These are phyloP conservation scores for Monilinia fructigena DNA, from an alignment of 2,329 filamentous ascomycete species.

Conservation along the genomic window DNA sequence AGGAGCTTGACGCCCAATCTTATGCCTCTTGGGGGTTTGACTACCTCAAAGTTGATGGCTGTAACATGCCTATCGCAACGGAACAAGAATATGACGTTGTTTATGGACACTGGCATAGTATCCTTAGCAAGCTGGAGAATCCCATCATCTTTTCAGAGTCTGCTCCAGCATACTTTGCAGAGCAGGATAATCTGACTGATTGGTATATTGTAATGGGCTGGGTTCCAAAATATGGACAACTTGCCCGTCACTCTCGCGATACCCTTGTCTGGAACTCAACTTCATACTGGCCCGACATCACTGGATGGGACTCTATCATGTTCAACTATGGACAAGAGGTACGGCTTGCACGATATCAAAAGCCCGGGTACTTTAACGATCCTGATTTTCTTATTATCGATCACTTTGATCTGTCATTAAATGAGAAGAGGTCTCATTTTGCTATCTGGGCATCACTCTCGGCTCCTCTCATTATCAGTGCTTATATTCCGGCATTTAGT, in stretches of 20 bases:
- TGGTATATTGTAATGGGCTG: constrained; percentile 49
- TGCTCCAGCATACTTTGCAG: constrained; percentile 52
- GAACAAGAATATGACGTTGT: constrained; percentile 45
- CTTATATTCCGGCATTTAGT: constrained; percentile 41
- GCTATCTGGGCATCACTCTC: constrained; percentile 37
- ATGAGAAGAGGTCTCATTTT: constrained; percentile 36
- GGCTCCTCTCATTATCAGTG: constrained; percentile 37
- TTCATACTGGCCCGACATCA: constrained; percentile 34
- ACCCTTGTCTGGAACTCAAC: constrained; percentile 35
- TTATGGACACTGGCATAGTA: constrained; percentile 44
- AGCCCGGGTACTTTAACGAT: constrained; percentile 43
- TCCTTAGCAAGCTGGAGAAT: constrained; percentile 35
- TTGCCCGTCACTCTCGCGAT: constrained; percentile 41
- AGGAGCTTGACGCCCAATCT: constrained; percentile 56
- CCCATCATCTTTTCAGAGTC: constrained; percentile 42
- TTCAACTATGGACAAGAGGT: constrained; percentile 47
- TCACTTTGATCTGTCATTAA: constrained; percentile 33
- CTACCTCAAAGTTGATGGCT: constrained; percentile 61
- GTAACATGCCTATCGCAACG: constrained; percentile 43
- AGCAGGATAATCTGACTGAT: constrained; percentile 43
- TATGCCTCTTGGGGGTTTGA: constrained; percentile 57
- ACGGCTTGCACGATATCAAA: constrained; percentile 37
- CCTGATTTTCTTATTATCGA: constrained; percentile 37
- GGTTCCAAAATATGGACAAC: constrained; percentile 42
- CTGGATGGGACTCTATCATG: constrained; percentile 48